Base-by-base conservation (phyloP, 176 grass and related monocot genomes). In the Triticum urartu region DNA sequence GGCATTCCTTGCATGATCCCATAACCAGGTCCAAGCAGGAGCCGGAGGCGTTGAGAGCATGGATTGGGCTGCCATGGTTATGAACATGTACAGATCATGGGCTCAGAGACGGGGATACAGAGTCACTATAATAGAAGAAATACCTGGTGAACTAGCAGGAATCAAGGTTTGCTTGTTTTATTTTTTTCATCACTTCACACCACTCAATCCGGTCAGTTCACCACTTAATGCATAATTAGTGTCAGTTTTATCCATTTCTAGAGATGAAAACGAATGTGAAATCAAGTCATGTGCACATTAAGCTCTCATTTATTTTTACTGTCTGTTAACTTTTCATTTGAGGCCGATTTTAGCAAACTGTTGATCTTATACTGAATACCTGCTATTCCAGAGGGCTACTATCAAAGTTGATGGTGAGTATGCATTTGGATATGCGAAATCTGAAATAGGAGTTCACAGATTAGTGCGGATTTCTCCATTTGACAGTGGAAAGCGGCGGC, bases 21-120 rank as follows among this genome's bases (percentile, higher is more conserved):
- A 42, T 58, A 25, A 65, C 15, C 86, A 95, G 96, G 93, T 98
- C 88, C 96, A 98, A 88, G 93, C 92, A 76, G 96, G 96, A 89
- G 96, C 96, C 38, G 93, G 93, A 75, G 96, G 96, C 40, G 95
- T 92, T 28, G 96, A 98, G 88, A 98, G 92, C 88, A 98, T 98
- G 96, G 96, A 98, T 73, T 94, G 92, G 93, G 93, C 96, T 86
- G 79, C 86, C 20, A 98, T 95, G 92, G 85, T 95, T 82, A 92
- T 94, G 89, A 94, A 95, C 76, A 98, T 98, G 93, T 98, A 95
- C 56, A 89, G 38, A 58, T 89, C 89, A 65, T 98, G 96, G 96
- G 91, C 93, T 79, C 93, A 94, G 62, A 63, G 28, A 38, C 93
- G 81, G 75, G 93, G 93, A 88, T 95, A 92, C 86, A 62, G 52